These are phyloP conservation scores for Aristolochia californica DNA, from an alignment of 164 flowering plant genomes.

Conservation along the genomic window DNA sequence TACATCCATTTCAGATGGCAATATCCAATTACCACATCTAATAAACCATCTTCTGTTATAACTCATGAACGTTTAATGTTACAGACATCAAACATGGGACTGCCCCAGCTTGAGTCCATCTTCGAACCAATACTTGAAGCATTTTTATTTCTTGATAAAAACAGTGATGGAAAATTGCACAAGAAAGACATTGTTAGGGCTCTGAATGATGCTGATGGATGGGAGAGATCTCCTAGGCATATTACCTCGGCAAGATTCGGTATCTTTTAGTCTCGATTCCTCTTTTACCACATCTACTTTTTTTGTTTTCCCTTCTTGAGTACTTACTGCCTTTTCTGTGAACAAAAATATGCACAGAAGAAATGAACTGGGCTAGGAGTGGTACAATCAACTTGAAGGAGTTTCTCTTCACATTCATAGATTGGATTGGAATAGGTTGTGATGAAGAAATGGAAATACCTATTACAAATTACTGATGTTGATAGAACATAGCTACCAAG, in stretches of 20 bases:
- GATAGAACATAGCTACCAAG: too few relatives aligned
- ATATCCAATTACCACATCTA: not conserved
- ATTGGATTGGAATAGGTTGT: constrained; percentile 61
- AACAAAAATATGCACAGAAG: constrained; percentile 34
- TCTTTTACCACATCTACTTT: constrained; percentile 3
- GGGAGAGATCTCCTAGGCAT: constrained; percentile 58
- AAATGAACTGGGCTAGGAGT: constrained; percentile 64
- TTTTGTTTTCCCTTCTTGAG: not conserved
- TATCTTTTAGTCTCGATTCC: constrained; percentile 9
- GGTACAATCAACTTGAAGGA: constrained; percentile 69
- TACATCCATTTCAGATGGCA: not conserved
- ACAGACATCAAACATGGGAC: constrained; percentile 35
- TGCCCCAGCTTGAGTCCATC: constrained; percentile 41
- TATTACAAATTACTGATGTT: constrained; percentile 1
- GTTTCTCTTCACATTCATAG: constrained; percentile 50
- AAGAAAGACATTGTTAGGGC: constrained; percentile 58
- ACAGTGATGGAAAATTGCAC: constrained; percentile 65
- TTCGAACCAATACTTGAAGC: constrained; percentile 58
- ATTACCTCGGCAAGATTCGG: constrained; percentile 47
- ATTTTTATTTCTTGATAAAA: constrained; percentile 67
- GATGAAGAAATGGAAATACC: constrained; percentile 29
- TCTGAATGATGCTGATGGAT: constrained; percentile 38
- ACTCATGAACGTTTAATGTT: constrained; percentile 7
- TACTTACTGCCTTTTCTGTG: not conserved
- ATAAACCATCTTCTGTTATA: constrained; percentile 2